These are phyloP conservation scores for Saururus chinensis DNA, from an alignment of 164 flowering plant species.

Conservation along the genomic window DNA sequence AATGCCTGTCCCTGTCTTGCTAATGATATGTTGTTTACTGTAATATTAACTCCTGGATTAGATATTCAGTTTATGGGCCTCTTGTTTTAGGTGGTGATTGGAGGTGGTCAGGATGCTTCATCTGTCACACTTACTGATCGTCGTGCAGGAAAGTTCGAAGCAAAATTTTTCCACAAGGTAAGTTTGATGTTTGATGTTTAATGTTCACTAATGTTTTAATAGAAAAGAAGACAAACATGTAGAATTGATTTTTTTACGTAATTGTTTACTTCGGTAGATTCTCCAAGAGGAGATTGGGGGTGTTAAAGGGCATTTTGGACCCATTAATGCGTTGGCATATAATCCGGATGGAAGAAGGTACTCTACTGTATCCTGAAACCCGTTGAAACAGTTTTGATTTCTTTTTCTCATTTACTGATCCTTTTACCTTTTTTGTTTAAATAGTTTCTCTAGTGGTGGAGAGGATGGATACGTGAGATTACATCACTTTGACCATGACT, in stretches of 20 bases:
- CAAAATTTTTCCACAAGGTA: conserved; percentile 90
- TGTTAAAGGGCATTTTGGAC: conserved; percentile 95
- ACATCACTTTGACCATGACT: conserved; percentile 78
- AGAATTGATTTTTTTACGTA: not conserved
- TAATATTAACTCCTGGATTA: too few relatives aligned
- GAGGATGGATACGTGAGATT: conserved; percentile 88
- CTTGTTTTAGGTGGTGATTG: conserved; percentile 63
- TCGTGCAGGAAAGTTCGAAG: conserved; percentile 96
- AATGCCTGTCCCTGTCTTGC: not conserved
- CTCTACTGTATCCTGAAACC: not conserved
- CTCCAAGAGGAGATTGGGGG: conserved; percentile 90
- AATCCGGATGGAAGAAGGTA: conserved; percentile 95
- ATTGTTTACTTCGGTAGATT: conserved; percentile 31
- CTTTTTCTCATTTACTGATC: not conserved
- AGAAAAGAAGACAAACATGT: not conserved
- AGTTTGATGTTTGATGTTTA: not conserved
- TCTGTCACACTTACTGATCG: conserved; percentile 85
- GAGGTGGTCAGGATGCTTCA: conserved; percentile 97
- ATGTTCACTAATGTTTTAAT: not conserved
- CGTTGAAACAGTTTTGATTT: not conserved
- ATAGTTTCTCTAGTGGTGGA: conserved; percentile 74
- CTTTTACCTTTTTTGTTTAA: conserved; percentile 1
- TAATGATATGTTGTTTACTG: too few relatives aligned
- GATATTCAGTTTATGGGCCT: too few relatives aligned
- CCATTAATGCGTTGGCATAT: conserved; percentile 87